These are phyloP conservation scores for Auricularia sp. DNA, from an alignment of 768 basidiomycete genomes.

Conservation along the genomic window DNA sequence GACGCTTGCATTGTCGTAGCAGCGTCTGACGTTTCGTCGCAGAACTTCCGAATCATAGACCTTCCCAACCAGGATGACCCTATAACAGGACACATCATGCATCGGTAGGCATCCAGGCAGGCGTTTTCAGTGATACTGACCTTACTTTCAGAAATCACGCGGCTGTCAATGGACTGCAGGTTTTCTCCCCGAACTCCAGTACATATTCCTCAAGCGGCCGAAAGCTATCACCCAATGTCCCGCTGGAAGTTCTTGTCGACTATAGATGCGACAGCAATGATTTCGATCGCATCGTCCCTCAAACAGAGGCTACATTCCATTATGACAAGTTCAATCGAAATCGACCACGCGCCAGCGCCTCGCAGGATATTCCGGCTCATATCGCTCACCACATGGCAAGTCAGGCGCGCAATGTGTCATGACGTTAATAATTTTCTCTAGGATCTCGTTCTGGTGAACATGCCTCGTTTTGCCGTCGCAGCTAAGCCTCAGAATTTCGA, in stretches of 20 bases:
- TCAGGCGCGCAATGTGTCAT: not conserved
- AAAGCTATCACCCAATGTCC: conserved; percentile 36
- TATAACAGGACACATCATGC: conserved; percentile 77
- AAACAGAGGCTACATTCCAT: conserved; percentile 74
- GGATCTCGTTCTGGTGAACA: conserved; percentile 74
- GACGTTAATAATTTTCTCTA: conserved; percentile 20
- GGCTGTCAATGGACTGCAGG: conserved; percentile 71
- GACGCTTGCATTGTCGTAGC: conserved; percentile 63
- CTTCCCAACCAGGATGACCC: conserved; percentile 68
- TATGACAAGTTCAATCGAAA: conserved; percentile 95
- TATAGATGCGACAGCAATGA: conserved; percentile 67
- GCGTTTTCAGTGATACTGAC: not conserved
- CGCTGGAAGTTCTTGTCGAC: conserved; percentile 87
- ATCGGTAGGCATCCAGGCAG: conserved; percentile 40
- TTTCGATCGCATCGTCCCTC: conserved; percentile 85
- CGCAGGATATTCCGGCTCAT: conserved; percentile 40
- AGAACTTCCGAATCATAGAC: conserved; percentile 76
- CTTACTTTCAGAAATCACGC: conserved; percentile 55
- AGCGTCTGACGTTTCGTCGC: conserved; percentile 70
- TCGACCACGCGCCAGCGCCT: conserved; percentile 64
- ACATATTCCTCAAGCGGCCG: not conserved
- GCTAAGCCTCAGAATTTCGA: conserved; percentile 76
- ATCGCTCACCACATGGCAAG: conserved; percentile 56
- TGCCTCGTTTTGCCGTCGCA: conserved; percentile 80
- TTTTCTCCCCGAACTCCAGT: conserved; percentile 58